Evolutionary conservation across 345 rosid species (phyloP).

Genomic region (Ceriops decandra): DNA sequence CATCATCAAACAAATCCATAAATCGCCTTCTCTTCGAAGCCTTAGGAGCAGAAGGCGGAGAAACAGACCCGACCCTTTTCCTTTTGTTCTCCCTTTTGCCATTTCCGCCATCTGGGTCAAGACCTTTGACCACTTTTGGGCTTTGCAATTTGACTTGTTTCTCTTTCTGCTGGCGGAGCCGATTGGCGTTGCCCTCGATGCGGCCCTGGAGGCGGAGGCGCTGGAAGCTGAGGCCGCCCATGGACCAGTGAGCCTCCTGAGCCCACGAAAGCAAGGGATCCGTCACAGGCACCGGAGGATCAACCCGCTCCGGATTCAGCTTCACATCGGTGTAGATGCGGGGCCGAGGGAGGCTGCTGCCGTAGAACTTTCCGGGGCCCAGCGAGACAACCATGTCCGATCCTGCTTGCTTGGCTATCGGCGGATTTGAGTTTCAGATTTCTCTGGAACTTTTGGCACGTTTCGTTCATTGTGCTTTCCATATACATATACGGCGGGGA

Average conservation of each 20-base stretch:
- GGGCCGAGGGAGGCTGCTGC: constrained; percentile 87
- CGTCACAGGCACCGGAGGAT: constrained; percentile 62
- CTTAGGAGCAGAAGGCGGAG: constrained; percentile 69
- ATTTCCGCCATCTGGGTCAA: background rate
- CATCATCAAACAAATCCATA: constrained; percentile 45
- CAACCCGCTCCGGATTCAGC: constrained; percentile 50
- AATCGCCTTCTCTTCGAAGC: constrained; percentile 49
- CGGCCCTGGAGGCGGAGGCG: constrained; percentile 91
- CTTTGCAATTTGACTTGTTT: constrained; percentile 11
- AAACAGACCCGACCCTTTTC: constrained; percentile 32
- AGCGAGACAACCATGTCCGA: constrained; percentile 46
- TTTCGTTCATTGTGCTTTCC: background rate
- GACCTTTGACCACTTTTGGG: background rate
- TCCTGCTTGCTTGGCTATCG: no score
- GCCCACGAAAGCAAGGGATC: constrained; percentile 93
- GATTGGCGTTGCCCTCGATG: constrained; percentile 65
- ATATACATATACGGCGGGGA: background rate
- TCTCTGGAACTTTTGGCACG: no score
- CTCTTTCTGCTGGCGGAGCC: constrained; percentile 54
- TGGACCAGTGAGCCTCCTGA: constrained; percentile 92
- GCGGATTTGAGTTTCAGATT: no score
- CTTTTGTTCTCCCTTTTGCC: background rate
- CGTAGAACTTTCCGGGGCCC: constrained; percentile 74
- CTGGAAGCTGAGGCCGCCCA: constrained; percentile 85
- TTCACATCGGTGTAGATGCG: constrained; percentile 56